Base-by-base conservation (phyloP, 2,329 filamentous ascomycete species). In the Arthrocladium fulminans region DNA sequence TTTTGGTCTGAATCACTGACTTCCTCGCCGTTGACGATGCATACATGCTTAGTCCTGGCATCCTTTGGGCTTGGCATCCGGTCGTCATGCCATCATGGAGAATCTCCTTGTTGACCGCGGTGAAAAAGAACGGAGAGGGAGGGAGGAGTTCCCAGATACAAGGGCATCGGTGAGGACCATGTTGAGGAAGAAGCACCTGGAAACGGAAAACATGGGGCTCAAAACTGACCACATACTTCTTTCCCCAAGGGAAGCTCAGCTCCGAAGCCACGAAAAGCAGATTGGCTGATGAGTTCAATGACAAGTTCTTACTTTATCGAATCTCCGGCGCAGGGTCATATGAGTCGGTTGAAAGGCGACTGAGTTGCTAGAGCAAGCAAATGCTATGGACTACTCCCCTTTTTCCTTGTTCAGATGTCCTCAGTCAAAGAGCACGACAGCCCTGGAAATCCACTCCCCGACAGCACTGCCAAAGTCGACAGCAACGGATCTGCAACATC, bases 61-160 rank as follows among this genome's bases (percentile, higher is more conserved):
- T 75, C 1, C 57, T 80, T 55, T 86, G 0, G 74, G 80, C 3
- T 65, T 74, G 1, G 77, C 81, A 0, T 83, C 84, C 0, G 79
- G 77, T 1, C 83, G 86, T 55, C 83, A 87, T 59, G 83, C 88
- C 51, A 72, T 88, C 58, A 88, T 88, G 84, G 84, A 87, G 62
- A 88, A 88, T 59, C 70, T 86, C 2, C 67, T 86, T 20, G 78
- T 76, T 52, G 83, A 83, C 1, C 73, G 79, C 53, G 68, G 70
- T 12, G 64, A 68, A 10, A 67, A 70, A n/a, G 40, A 49, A 20
- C 23, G 17, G 8, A 6, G 30, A 22, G 42, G 29, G 7, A 34
- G 24, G 29, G 15, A 47, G 32, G 15, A 15, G 13, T 30, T 27
- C n/a, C 13, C 17, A 47, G 23, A 22, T 15, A 12, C 8, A 47